These are phyloP conservation scores for Eragrostis tef DNA, from an alignment of 202 grass and related monocot species.

Conservation along the genomic window DNA sequence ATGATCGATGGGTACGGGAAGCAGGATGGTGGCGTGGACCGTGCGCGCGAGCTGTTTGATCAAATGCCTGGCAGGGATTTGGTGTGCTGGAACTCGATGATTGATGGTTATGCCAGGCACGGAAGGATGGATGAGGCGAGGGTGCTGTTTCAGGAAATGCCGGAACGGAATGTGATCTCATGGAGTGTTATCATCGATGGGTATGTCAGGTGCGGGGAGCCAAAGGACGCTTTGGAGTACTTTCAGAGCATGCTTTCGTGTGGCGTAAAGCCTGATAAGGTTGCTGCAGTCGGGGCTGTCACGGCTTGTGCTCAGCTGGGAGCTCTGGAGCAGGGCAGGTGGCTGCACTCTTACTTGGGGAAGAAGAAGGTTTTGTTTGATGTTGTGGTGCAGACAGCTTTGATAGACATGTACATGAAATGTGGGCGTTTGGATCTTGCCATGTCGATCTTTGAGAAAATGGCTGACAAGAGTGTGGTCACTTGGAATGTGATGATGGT, in stretches of 20 bases:
- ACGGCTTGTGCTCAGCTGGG: conserved; percentile 69
- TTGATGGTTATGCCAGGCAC: conserved; percentile 60
- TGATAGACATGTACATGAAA: conserved; percentile 79
- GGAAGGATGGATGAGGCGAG: conserved; percentile 54
- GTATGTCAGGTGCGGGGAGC: conserved; percentile 57
- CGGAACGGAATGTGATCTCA: conserved; percentile 63
- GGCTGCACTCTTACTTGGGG: conserved; percentile 72
- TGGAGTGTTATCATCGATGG: conserved; percentile 74
- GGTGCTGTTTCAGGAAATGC: conserved; percentile 59
- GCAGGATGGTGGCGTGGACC: conserved; percentile 48
- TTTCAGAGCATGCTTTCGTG: conserved; percentile 56
- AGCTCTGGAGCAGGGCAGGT: conserved; percentile 73
- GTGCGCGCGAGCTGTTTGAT: conserved; percentile 67
- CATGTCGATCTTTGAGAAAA: conserved; percentile 57
- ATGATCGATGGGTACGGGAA: conserved; percentile 62
- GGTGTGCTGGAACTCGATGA: conserved; percentile 73
- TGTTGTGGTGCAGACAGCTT: conserved; percentile 63
- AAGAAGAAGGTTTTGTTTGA: conserved; percentile 61
- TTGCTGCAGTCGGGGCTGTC: conserved; percentile 55
- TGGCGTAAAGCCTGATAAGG: conserved; percentile 54
- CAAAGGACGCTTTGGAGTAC: conserved; percentile 59
- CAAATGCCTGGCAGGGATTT: conserved; percentile 66
- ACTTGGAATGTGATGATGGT: conserved; percentile 85
- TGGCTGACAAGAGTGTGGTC: conserved; percentile 60
- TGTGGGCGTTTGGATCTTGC: conserved; percentile 61